These are phyloP conservation scores for Conoideocrella luteorostrata DNA, from an alignment of 2,329 filamentous ascomycete genomes.

Conservation along the genomic window DNA sequence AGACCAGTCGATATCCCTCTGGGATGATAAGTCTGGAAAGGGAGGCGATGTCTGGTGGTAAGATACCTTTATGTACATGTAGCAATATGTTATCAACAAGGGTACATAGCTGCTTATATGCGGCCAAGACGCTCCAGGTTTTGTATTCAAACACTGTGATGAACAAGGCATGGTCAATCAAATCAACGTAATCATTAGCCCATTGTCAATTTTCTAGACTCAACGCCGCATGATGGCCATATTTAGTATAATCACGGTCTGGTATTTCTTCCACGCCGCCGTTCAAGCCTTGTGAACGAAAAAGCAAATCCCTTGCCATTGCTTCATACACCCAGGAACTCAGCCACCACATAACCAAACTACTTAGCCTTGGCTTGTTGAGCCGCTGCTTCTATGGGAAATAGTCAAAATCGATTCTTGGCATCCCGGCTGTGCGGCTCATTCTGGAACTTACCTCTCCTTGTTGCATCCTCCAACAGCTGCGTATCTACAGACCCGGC, in stretches of 20 bases:
- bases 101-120: no score
- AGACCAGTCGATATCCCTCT: conserved; percentile 23
- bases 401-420: not conserved
- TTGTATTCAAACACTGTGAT: not conserved
- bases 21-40: conserved; percentile 32
- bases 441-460: conserved; percentile 59
- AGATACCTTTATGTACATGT: no score
- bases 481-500: conserved; percentile 77
- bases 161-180: not conserved
- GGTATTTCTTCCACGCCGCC: no score
- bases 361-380: conserved; percentile 52
- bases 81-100: no score
- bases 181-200: not conserved
- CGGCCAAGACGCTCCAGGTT: not conserved
- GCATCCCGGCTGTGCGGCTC: not conserved
- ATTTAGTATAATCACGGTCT: not conserved
- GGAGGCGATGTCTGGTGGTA: conserved; percentile 35
- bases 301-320: no score
- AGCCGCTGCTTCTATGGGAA: conserved; percentile 45
- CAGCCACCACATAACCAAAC: not conserved
- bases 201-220: conserved; percentile 1
- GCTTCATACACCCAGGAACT: no score
- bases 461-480: conserved; percentile 82
- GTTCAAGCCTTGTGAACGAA: no score
- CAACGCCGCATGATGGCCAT: conserved; percentile 2